Evolutionary conservation across 345 rosid species (phyloP), one percentile per base, ranked within the genome.

Genomic region (Mercurialis annua): DNA sequence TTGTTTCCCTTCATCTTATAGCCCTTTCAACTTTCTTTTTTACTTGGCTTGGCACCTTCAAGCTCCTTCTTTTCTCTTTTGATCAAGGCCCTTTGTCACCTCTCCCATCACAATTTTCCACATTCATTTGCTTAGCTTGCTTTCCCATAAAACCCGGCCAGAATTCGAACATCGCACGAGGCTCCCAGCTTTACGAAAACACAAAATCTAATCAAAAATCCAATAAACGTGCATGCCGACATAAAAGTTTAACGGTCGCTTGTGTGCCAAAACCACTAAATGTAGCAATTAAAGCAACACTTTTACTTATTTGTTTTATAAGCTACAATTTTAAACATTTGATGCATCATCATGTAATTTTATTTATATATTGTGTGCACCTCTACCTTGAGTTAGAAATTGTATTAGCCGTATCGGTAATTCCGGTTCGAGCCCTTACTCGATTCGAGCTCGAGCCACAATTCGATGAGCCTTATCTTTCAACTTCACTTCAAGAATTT

Each of bases 1-100:
- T 74, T 46, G 76, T 85, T 26, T 53, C 63, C 61, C 42, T 69
- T 55, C 66, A 65, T 10, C 67, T 67, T 20, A 29, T 23, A 24
- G 76, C 54, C 10, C 7, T 66, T 24, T 24, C 38, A 1, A 48
- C 73, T 0, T 70, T 78, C 42, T 68, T 78, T 42, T 30, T 80
- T 16, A 16, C 83, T 33, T 86, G 83, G 84, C 62, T 78, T 1
- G 81, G 81, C 43, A 86, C 70, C 34, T 84, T 82, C 67, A 84
- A 77, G 65, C 85, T 86, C 65, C 61, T 82, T 0, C 84, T 79
- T 63, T 82, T 86, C 36, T 74, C 73, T 24, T 80, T 80, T 31
- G 72, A 69, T 43, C 62, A 64, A 72, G 80, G 75, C 6, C 84
- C 87, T 21, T 75, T 80, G 17, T 72, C 69, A 50, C 53, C 30